A percentile compares a stretch with the other conserved stretches of the same genome.
These are phyloP conservation scores for Penicillium flavigenum DNA, from an alignment of 495 filamentous ascomycete species.

Conservation along the genomic window DNA sequence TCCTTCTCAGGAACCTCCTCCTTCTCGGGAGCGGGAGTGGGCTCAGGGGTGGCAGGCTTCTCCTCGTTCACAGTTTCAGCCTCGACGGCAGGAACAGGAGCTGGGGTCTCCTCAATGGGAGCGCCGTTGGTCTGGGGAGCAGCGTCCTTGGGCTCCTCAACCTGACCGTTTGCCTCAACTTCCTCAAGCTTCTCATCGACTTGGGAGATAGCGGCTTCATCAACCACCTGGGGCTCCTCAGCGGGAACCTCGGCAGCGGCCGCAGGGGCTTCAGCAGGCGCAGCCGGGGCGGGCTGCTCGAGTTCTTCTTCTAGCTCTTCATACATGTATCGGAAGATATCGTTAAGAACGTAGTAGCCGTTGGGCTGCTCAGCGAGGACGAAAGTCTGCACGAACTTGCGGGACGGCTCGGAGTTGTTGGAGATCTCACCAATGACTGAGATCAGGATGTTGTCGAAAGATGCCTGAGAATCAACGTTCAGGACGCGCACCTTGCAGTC, in stretches of 20 bases:
- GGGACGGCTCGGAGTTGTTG: constrained; percentile 83
- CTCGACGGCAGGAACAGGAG: constrained; percentile 41
- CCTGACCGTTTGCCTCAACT: constrained; percentile 33
- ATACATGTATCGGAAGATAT: constrained; percentile 90
- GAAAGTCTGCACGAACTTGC: constrained; percentile 98
- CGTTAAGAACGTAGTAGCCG: constrained; percentile 97
- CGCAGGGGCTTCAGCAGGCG: constrained; percentile 39
- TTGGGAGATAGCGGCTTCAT: constrained; percentile 45
- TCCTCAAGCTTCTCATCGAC: constrained; percentile 61
- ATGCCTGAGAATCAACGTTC: constrained; percentile 95
- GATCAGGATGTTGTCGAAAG: constrained; percentile 87
- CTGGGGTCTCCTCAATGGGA: constrained; percentile 26
- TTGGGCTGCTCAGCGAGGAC: constrained; percentile 94
- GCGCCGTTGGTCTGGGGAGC: constrained; percentile 47
- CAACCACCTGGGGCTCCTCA: constrained; percentile 36
- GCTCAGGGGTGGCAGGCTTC: constrained; percentile 53
- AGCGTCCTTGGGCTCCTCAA: constrained; percentile 30
- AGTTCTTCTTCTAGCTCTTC: constrained; percentile 71
- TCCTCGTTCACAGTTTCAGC: constrained; percentile 51
- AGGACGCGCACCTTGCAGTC: constrained; percentile 98
- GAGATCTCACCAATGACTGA: constrained; percentile 98
- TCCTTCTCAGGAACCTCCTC: constrained; percentile 52
- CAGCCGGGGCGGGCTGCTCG: constrained; percentile 55
- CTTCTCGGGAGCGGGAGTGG: constrained; percentile 40
- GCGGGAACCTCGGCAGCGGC: constrained; percentile 26